phyloP scores from a whole-genome alignment of 108 stramenopile genomes.

The Nannochloropsis salina region DNA sequence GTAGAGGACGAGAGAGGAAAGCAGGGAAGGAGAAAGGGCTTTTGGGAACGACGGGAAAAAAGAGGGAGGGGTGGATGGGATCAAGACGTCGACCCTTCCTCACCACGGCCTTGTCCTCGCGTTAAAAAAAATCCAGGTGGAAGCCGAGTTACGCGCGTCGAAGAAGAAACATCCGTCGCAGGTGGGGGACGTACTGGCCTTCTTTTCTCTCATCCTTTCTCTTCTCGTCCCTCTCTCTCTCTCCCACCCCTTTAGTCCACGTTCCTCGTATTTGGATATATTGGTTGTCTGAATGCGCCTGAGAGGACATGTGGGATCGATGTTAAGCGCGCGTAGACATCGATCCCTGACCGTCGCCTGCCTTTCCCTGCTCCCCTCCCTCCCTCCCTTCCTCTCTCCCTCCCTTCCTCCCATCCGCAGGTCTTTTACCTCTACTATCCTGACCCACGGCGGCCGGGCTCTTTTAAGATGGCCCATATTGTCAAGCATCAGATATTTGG shows the following conservation, averaged over 20 bases:
- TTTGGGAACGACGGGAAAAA: neutral
- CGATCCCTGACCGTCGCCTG: neutral
- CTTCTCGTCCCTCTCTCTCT: neutral
- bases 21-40: neutral
- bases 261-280: too few species aligned
- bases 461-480: neutral
- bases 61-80: neutral
- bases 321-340: too few species aligned
- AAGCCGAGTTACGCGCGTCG: neutral
- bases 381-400: neutral
- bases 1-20: neutral
- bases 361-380: neutral
- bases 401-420: neutral
- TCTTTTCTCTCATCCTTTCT: too few species aligned
- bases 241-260: neutral
- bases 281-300: too few species aligned
- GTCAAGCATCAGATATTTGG: neutral
- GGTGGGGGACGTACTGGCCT: neutral
- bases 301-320: too few species aligned
- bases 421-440: neutral
- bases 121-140: neutral
- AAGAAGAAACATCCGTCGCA: neutral
- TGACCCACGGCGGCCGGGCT: neutral
- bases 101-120: too few species aligned
- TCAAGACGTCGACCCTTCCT: neutral